phyloP scores from a whole-genome alignment of 2,329 filamentous ascomycete species.

The Thielaviopsis euricoi region DNA sequence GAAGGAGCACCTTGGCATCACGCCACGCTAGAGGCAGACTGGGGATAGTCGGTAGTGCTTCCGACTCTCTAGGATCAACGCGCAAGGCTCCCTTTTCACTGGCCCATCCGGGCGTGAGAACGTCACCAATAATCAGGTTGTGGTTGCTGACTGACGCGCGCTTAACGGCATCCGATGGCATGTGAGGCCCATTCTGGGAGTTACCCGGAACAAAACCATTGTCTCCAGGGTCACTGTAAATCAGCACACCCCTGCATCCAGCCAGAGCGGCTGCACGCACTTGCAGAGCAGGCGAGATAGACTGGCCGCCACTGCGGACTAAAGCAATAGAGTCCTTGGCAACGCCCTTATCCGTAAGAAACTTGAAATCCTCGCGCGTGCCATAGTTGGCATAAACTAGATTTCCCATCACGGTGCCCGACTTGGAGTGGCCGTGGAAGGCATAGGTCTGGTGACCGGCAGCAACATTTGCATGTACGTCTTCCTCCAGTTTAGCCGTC shows the following conservation, averaged over 20 bases:
- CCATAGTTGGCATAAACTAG: conserved; percentile 90
- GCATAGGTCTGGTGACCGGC: conserved; percentile 52
- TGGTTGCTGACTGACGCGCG: conserved; percentile 65
- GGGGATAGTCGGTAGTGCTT: conserved; percentile 65
- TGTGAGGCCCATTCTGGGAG: conserved; percentile 62
- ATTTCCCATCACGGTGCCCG: conserved; percentile 71
- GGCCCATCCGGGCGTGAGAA: conserved; percentile 78
- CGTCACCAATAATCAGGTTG: conserved; percentile 75
- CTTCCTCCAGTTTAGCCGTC: conserved; percentile 73
- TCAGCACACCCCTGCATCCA: conserved; percentile 73
- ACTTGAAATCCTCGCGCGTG: conserved; percentile 64
- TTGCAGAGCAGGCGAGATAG: conserved; percentile 60
- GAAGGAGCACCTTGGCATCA: conserved; percentile 66
- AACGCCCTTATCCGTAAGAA: conserved; percentile 53
- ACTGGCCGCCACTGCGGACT: conserved; percentile 62
- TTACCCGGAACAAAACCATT: conserved; percentile 64
- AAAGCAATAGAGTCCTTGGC: conserved; percentile 65
- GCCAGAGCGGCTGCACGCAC: conserved; percentile 78
- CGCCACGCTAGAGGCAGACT: conserved; percentile 82
- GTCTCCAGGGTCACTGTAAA: conserved; percentile 81
- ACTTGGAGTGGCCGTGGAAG: conserved; percentile 81
- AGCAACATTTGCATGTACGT: conserved; percentile 38
- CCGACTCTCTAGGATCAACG: conserved; percentile 51
- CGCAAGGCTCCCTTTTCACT: conserved; percentile 50
- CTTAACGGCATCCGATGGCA: conserved; percentile 70